Conservation (phyloP, 2,329 filamentous ascomycete species). For the Colletotrichum karsti region DNA sequence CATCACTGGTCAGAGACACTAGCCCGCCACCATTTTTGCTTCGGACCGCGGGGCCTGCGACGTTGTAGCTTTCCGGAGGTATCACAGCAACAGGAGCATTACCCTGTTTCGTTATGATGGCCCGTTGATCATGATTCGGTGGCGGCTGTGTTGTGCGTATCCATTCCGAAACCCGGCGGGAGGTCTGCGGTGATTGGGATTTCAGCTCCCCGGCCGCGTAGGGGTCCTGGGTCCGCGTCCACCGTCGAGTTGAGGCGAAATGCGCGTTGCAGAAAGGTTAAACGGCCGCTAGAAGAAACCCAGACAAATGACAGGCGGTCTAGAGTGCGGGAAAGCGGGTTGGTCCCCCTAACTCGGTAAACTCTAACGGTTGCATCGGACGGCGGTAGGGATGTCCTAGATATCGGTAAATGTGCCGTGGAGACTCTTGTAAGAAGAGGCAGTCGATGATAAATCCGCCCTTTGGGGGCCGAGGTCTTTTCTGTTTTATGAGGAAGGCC, state of each 20-base stretch:
- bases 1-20: not conserved
- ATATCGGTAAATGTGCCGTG: not conserved
- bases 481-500: not conserved
- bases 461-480: not conserved
- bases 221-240: not conserved
- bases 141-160: not conserved
- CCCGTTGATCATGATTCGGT: not conserved
- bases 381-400: not conserved
- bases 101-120: not conserved
- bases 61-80: not conserved
- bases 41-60: not conserved
- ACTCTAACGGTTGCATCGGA: slow-evolving; percentile 1
- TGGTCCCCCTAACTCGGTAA: not conserved
- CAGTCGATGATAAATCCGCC: not conserved
- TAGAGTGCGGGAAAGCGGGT: not conserved
- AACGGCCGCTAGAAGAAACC: not conserved
- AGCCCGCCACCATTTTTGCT: not conserved
- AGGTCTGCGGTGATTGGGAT: not conserved
- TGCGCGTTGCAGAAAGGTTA: not conserved
- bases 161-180: not conserved
- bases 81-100: not conserved
- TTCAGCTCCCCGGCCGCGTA: not conserved
- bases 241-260: not conserved
- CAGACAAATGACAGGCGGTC: not conserved
- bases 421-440: not conserved